Percentiles rank a stretch among this genome's conserved stretches.
Evolutionary conservation across 2,329 filamentous ascomycete genomes (phyloP).

Genomic region (Neospermospora avenae): DNA sequence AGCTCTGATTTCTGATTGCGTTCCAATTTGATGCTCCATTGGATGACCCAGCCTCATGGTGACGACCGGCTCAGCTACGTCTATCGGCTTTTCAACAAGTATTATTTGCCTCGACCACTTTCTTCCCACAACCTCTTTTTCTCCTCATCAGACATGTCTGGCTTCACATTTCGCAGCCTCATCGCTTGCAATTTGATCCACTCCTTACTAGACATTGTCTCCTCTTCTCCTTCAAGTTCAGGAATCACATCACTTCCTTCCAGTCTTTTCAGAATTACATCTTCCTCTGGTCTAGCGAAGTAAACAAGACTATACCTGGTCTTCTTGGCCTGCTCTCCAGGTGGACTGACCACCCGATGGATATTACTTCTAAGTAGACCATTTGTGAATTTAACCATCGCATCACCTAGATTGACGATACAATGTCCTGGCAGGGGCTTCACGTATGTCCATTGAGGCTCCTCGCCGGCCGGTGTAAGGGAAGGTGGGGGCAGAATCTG

Average conservation of each 20-base stretch:
- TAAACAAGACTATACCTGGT: conserved; percentile 51
- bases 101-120: conserved; percentile 17
- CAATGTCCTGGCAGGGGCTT: conserved; percentile 35
- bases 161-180: conserved; percentile 17
- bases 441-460: conserved; percentile 36
- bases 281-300: conserved; percentile 49
- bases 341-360: conserved; percentile 36
- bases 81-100: not conserved
- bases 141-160: conserved; percentile 18
- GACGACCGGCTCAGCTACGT: too few species aligned
- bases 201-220: conserved; percentile 25
- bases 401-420: conserved; percentile 40
- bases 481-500: conserved; percentile 36
- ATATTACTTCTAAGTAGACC: conserved; percentile 35
- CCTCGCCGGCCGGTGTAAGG: conserved; percentile 16
- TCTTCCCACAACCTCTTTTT: conserved; percentile 24
- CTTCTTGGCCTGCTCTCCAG: conserved; percentile 26
- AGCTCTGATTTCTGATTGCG: too few species aligned
- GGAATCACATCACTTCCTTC: conserved; percentile 26
- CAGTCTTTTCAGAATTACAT: conserved; percentile 35
- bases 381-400: conserved; percentile 36
- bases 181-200: conserved; percentile 29
- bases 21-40: too few species aligned
- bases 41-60: too few species aligned
- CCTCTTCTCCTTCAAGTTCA: conserved; percentile 21